Evolutionary conservation across 164 flowering plant genomes (phyloP), one percentile per base, ranked within the genome.

Genomic region (Vitis cinerea): DNA sequence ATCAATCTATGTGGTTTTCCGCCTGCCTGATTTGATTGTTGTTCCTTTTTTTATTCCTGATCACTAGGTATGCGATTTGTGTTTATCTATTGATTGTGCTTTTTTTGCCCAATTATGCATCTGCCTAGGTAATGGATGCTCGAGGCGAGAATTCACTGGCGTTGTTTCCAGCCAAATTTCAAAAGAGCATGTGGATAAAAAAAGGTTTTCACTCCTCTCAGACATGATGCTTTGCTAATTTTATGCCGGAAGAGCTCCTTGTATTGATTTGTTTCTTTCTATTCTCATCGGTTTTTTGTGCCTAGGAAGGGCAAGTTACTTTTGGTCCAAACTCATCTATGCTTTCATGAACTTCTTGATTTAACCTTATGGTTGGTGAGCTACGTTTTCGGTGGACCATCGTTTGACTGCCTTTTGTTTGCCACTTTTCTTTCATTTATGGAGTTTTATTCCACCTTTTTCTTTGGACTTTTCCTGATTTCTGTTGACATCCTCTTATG

Each of bases 151-250:
- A 86, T 59, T 82, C 90, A 50, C 75, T 94, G 67, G 96, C 97
- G 50, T 48, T 91, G 12, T 83, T 94, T 79, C 98, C 97, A 54
- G 93, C 97, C n/a, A 94, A 91, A 77, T 90, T 94, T 75, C 92
- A 87, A 60, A 90, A 89, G 85, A 86, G 89, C 82, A 82, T 91
- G 83, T 94, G 98, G 98, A 89, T 91, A 16, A 91, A 85, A 78
- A 83, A 75, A 86, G 98, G 98, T 90, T 60, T 60, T 37, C 6
- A 37, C 44, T 37, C 44, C 44, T 23, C 44, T 37, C 44, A 37
- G 7, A 37, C 44, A 37, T 37, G 44, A 29, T 49, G 8, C 16
- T 50, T 5, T 31, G 5, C n/a, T 65, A 56, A 8, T 59, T 3
- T 50, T 9, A 27, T 10, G 27, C 29, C 8, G 2, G 27, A 50